A percentile compares a stretch with the other conserved stretches of the same genome.
These are phyloP conservation scores for Aspergillus bridgeri DNA, from an alignment of 495 filamentous ascomycete species.

Conservation along the genomic window DNA sequence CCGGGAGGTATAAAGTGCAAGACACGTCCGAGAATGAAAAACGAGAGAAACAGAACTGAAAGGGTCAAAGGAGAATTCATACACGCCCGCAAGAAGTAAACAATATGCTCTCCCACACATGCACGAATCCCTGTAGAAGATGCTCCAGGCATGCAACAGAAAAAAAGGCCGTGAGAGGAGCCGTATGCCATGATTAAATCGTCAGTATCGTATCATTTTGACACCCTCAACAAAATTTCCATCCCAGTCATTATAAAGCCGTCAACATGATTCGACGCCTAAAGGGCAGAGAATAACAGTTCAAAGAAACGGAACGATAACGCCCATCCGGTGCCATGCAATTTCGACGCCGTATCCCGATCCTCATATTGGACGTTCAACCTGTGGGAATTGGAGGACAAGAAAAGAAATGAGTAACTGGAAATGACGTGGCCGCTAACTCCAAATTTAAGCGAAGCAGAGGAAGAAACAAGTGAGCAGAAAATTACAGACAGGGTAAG, in stretches of 20 bases:
- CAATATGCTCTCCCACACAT: neutral
- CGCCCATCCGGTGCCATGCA: slow-evolving; percentile 19
- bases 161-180: slow-evolving; percentile 3
- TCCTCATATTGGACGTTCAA: neutral
- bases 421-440: slow-evolving; percentile 11
- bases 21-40: slow-evolving; percentile 28
- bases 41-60: slow-evolving; percentile 12
- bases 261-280: slow-evolving; percentile 13
- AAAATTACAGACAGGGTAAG: slow-evolving; percentile 1
- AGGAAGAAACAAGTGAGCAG: neutral
- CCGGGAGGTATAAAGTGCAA: slow-evolving; percentile 40
- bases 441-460: slow-evolving; percentile 10
- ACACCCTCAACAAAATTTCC: slow-evolving; percentile 7
- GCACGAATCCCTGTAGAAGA: slow-evolving; percentile 11
- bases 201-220: slow-evolving; percentile 17
- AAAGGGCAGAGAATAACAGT: slow-evolving; percentile 9
- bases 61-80: slow-evolving; percentile 15
- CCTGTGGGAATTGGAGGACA: slow-evolving; percentile 1
- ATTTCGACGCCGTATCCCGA: slow-evolving; percentile 17
- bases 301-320: slow-evolving; percentile 9
- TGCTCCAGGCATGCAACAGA: slow-evolving; percentile 34
- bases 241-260: slow-evolving; percentile 13
- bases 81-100: slow-evolving; percentile 19
- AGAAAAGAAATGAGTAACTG: slow-evolving; percentile 22
- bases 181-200: slow-evolving; percentile 20